phyloP scores from a whole-genome alignment of 192 early-diverging fungal species.

The Coemansia pectinata region DNA sequence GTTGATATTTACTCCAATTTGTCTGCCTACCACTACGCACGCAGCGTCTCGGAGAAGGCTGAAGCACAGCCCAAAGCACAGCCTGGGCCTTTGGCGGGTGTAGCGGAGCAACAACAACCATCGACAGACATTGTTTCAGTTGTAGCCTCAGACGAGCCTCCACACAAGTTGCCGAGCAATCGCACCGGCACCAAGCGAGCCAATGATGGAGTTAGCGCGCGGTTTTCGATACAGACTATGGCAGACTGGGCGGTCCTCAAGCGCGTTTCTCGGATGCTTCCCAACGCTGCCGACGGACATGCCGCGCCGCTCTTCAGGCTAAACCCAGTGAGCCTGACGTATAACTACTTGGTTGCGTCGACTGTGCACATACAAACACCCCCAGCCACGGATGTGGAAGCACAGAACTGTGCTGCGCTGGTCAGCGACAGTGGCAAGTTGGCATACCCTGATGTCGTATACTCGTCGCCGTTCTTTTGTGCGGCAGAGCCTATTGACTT shows the following conservation, averaged over 20 bases:
- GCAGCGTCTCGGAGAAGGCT: background rate
- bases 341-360: conserved; percentile 30
- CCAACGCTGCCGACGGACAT: conserved; percentile 1
- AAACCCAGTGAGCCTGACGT: background rate
- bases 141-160: background rate
- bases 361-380: background rate
- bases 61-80: background rate
- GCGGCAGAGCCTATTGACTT: conserved; percentile 24
- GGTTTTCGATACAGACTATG: conserved; percentile 7
- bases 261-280: conserved; percentile 16
- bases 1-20: conserved; percentile 39
- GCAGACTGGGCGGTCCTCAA: conserved; percentile 34
- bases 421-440: background rate
- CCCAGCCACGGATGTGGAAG: background rate
- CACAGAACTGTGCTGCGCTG: background rate
- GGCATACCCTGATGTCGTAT: conserved; percentile 27
- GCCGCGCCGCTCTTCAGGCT: conserved; percentile 42
- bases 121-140: background rate
- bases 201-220: background rate
- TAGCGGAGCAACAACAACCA: background rate
- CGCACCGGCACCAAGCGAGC: background rate
- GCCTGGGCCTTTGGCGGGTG: background rate
- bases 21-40: conserved; percentile 17
- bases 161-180: background rate
- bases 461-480: conserved; percentile 52